Evolutionary conservation across 768 basidiomycete species (phyloP).

Genomic region (Phaffia australis): DNA sequence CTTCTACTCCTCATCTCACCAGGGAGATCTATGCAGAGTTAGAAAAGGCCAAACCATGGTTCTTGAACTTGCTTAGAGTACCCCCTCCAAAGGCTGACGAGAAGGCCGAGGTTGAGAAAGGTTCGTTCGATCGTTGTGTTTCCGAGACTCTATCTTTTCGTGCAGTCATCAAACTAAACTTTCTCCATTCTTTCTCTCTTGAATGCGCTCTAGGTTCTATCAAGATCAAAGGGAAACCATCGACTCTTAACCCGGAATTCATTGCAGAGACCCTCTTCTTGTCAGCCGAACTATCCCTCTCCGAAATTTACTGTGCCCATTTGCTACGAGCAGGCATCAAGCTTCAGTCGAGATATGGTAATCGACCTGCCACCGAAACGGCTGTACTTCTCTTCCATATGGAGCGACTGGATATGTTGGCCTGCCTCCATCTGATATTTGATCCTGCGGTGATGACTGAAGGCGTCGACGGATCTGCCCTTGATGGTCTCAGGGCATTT

Average conservation of each 20-base stretch:
- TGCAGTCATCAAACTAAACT: neutral
- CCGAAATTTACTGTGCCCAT: constrained; percentile 63
- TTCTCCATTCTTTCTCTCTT: too few species aligned
- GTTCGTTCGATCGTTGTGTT: constrained; percentile 19
- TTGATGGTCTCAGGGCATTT: constrained; percentile 40
- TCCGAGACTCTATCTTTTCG: constrained; percentile 2
- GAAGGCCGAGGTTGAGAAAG: constrained; percentile 30
- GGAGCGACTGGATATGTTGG: constrained; percentile 57
- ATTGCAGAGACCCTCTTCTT: constrained; percentile 65
- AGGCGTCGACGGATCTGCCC: constrained; percentile 8
- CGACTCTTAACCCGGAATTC: constrained; percentile 68
- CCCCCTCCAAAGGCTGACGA: constrained; percentile 28
- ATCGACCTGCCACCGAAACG: constrained; percentile 51
- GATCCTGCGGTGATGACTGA: constrained; percentile 44
- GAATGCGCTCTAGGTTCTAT: constrained; percentile 25
- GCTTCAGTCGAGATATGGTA: constrained; percentile 39
- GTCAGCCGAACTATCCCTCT: constrained; percentile 66
- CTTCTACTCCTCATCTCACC: neutral
- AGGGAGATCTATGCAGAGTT: constrained; percentile 32
- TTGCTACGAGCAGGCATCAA: constrained; percentile 26
- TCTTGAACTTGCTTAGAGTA: constrained; percentile 45
- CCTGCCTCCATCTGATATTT: constrained; percentile 59
- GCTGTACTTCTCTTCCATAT: constrained; percentile 51
- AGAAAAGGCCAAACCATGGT: constrained; percentile 39
- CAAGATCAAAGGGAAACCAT: constrained; percentile 48